Conservation (phyloP, 1,139 yeast genomes). For the Zygosaccharomyces sapae region DNA sequence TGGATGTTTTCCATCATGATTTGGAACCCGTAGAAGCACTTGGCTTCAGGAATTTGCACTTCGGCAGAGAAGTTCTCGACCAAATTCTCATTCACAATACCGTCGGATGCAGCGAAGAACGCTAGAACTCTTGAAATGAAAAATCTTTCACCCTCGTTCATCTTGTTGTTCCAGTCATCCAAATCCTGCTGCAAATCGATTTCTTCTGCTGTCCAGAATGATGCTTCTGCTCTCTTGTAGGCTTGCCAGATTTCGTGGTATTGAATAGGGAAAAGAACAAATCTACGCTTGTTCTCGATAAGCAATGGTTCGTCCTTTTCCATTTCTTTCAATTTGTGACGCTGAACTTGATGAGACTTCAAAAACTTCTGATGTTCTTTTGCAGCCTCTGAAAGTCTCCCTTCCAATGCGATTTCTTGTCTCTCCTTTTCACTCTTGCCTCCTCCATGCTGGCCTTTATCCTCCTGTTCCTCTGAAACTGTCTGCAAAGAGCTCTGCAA, state of each 20-base stretch:
- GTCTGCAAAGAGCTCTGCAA: constrained; percentile 23
- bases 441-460: not conserved
- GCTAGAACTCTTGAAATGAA: constrained; percentile 91
- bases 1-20: constrained; percentile 99
- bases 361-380: constrained; percentile 52
- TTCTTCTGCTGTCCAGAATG: constrained; percentile 99
- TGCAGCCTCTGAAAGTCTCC: constrained; percentile 30
- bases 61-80: constrained; percentile 97
- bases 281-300: constrained; percentile 80
- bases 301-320: constrained; percentile 90
- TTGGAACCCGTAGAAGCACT: constrained; percentile 98
- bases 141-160: constrained; percentile 85
- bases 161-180: constrained; percentile 80
- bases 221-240: constrained; percentile 98
- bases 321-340: constrained; percentile 64
- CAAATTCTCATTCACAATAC: constrained; percentile 94
- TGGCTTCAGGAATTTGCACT: constrained; percentile 96
- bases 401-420: constrained; percentile 15
- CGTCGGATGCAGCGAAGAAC: constrained; percentile 98
- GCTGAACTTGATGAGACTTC: constrained; percentile 58
- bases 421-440: not conserved
- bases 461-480: constrained; percentile 22
- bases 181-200: constrained; percentile 90
- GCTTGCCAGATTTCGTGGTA: constrained; percentile 99
- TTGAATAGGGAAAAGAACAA: constrained; percentile 94